Evolutionary conservation across 1,284 basidiomycete species (phyloP).

Genomic region (Irpex rosettiformis): DNA sequence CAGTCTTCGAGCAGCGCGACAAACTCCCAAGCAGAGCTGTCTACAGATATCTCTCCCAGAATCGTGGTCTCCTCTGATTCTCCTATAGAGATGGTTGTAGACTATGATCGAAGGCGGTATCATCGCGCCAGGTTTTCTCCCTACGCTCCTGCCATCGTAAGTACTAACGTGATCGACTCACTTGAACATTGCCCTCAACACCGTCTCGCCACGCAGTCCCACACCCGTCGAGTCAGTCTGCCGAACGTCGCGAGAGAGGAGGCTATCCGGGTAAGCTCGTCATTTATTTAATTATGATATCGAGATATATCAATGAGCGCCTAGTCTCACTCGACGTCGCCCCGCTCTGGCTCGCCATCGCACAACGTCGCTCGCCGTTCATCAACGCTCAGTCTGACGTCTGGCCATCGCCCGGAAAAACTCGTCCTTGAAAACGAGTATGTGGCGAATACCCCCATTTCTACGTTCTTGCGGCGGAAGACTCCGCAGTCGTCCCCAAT

Average conservation of each 20-base stretch:
- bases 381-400: conserved; percentile 13
- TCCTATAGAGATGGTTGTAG: conserved; percentile 15
- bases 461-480: conserved; percentile 70
- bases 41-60: conserved; percentile 16
- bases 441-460: conserved; percentile 62
- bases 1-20: conserved; percentile 24
- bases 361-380: conserved; percentile 14
- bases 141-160: conserved; percentile 54
- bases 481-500: conserved; percentile 71
- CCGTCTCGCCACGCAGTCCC: conserved; percentile 19
- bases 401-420: conserved; percentile 23
- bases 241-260: conserved; percentile 27
- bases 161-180: conserved; percentile 24
- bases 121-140: conserved; percentile 53
- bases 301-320: neutral
- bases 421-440: conserved; percentile 31
- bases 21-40: conserved; percentile 20
- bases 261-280: conserved; percentile 26
- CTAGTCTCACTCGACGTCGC: conserved; percentile 42
- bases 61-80: conserved; percentile 32
- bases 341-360: conserved; percentile 37
- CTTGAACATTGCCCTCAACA: neutral
- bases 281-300: neutral
- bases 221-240: conserved; percentile 33
- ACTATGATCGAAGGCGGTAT: conserved; percentile 24